phyloP scores from a whole-genome alignment of 2,329 filamentous ascomycete genomes.

The Immersiporthe knoxdaviesiana region DNA sequence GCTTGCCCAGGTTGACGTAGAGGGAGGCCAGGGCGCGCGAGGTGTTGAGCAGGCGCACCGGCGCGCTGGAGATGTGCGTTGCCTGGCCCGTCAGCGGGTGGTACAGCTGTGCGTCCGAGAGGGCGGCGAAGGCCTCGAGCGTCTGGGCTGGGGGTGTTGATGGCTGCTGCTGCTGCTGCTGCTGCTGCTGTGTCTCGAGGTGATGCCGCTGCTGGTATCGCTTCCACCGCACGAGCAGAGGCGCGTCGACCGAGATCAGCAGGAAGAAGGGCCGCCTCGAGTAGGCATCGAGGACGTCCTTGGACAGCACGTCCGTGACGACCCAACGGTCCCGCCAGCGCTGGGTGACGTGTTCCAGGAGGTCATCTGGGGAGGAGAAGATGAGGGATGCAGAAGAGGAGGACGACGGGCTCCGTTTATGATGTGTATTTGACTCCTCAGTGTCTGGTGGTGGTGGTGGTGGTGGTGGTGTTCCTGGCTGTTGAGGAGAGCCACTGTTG shows the following conservation, averaged over 20 bases:
- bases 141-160: constrained; percentile 31
- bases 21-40: constrained; percentile 72
- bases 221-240: constrained; percentile 80
- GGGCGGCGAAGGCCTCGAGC: constrained; percentile 60
- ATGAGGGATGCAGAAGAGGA: constrained; percentile 34
- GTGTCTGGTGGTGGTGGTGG: not conserved
- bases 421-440: constrained; percentile 14
- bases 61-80: constrained; percentile 77
- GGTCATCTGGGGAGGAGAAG: constrained; percentile 66
- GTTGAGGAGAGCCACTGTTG: constrained; percentile 1
- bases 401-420: constrained; percentile 22
- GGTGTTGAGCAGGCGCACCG: constrained; percentile 85
- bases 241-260: constrained; percentile 88
- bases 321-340: constrained; percentile 85
- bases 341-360: constrained; percentile 85
- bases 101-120: constrained; percentile 78
- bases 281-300: constrained; percentile 73
- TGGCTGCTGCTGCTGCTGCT: not conserved
- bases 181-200: constrained; percentile 11
- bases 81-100: constrained; percentile 65
- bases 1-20: constrained; percentile 69
- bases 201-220: constrained; percentile 61
- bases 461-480: not conserved
- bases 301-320: constrained; percentile 78
- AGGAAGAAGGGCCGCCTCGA: constrained; percentile 88